Base-by-base conservation (phyloP, 345 rosid genomes). In the Turnera subulata region DNA sequence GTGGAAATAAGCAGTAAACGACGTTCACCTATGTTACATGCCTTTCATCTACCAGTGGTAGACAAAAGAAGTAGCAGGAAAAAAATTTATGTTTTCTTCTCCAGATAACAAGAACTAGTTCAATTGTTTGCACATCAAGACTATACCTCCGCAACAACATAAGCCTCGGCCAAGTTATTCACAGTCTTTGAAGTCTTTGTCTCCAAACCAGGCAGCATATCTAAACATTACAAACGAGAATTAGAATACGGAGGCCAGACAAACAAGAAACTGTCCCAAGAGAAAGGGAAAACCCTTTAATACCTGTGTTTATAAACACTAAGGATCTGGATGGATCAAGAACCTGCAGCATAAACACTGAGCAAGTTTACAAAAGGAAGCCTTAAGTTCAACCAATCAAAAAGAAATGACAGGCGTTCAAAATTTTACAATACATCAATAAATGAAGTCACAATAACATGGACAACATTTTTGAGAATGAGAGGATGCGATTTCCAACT, bases 111-210 rank as follows among this genome's bases (percentile, higher is more conserved):
- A 46, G 13, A 39, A 45, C 33, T n/a, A 50, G 46, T 25, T 47
- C 6, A 38, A 35, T 16, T 20, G 18, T 48, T 49, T 26, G 40
- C 50, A 47, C 12, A 21, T 23, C 13, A 12, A 58, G 40, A 58
- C 11, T 68, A 17, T 76, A 88, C 98, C 93, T 84, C 80, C 16
- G 91, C 75, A 62, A 92, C 76, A 69, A 92, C 78, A 52, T 64
- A 68, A 72, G 97, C 98, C 78, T 92, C 98, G n/a, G 64, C 63
- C 51, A 89, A 95, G 68, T 92, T 92, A 75, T 78, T 86, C 67
- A 89, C 65, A 17, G 91, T 71, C 73, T 77, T 83, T 57, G 73
- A 69, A 68, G 79, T 93, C 70, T 81, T 92, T 53, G 73, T 70
- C 75, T 86, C 98, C 51, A 80, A 80, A 63, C 85, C 95, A 49